These are phyloP conservation scores for Pyricularia sp. DNA, from an alignment of 2,329 filamentous ascomycete genomes.

Conservation along the genomic window DNA sequence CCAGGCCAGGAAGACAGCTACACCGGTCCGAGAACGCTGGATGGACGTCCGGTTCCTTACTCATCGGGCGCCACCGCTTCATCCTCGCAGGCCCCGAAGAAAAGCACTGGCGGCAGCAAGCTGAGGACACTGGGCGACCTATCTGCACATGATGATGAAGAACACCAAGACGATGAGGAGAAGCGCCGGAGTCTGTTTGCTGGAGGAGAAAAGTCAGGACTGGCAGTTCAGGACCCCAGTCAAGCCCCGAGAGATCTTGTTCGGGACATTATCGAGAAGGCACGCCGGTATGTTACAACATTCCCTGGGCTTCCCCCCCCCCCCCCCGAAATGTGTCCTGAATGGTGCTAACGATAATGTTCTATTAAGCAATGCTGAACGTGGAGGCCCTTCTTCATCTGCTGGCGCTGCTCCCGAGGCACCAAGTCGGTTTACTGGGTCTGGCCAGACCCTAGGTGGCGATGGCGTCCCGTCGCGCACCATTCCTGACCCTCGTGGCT, in stretches of 20 bases:
- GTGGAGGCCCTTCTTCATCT: constrained; percentile 32
- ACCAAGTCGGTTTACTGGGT: constrained; percentile 46
- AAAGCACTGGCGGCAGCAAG: constrained; percentile 23
- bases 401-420: background rate
- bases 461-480: constrained; percentile 63
- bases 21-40: constrained; percentile 52
- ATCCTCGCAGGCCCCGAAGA: constrained; percentile 28
- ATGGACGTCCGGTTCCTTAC: constrained; percentile 49
- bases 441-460: constrained; percentile 68
- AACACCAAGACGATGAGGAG: constrained; percentile 45
- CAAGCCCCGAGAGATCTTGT: constrained; percentile 47
- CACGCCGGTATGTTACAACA: constrained; percentile 40
- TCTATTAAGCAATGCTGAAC: constrained; percentile 39
- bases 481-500: constrained; percentile 51
- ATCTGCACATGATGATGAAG: constrained; percentile 40
- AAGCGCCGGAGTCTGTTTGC: constrained; percentile 67
- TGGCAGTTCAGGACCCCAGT: constrained; percentile 56
- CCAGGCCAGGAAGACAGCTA: constrained; percentile 31
- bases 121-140: background rate
- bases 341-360: background rate
- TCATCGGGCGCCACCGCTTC: constrained; percentile 18
- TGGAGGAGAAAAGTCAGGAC: constrained; percentile 73
- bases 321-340: background rate
- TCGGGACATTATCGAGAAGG: constrained; percentile 55
- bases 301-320: background rate